Evolutionary conservation across 2,329 filamentous ascomycete species (phyloP), one percentile per base, ranked within the genome.

Genomic region (Orbilia blumenaviensis): DNA sequence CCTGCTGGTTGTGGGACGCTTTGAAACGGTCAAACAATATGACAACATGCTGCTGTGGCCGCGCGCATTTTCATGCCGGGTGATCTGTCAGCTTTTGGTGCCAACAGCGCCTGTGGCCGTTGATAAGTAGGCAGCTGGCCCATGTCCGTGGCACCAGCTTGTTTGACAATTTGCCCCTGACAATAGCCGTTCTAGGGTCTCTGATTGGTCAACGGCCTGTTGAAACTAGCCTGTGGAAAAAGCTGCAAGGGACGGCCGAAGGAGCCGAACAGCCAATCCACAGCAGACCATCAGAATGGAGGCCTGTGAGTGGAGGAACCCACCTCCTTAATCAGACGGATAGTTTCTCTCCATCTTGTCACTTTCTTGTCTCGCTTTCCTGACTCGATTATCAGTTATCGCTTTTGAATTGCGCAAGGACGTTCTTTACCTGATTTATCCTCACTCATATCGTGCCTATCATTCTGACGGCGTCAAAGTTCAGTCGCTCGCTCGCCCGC

Each of bases 291-390:
- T 42, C 38, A 50, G 63, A 67, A 67, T 60, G 66, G 56, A 42
- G 54, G 42, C 27, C 42, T 71, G 56, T 50, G 66, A 71, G 46
- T 71, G 66, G 66, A 34, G 23, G 66, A 44, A 41, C 32, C 25
- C 52, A 63, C 66, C 66, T 71, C 66, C 66, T 71, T 71, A 71
- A 71, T 71, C 58, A 46, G 56, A 54, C 18, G 44, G 61, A 46
- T 41, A 27, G 56, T 68, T 56, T 56, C 52, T 56, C 44, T 34
- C 44, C 6, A 44, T 44, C 50, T 34, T 67, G 48, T 67, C 48
- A 25, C 27, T 34, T 58, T 46, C 27, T 67, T 36, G 25, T 58
- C 56, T 61, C 38, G 41, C 38, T 32, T 67, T 58, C 50, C 36
- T 54, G 63, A 36, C 63, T 56, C 52, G 52, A 56, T 56, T 61